Percentiles rank a stretch among this genome's conserved stretches.
Conservation (phyloP, 2,329 filamentous ascomycete genomes). For the Drechslerella coelobrocha region DNA sequence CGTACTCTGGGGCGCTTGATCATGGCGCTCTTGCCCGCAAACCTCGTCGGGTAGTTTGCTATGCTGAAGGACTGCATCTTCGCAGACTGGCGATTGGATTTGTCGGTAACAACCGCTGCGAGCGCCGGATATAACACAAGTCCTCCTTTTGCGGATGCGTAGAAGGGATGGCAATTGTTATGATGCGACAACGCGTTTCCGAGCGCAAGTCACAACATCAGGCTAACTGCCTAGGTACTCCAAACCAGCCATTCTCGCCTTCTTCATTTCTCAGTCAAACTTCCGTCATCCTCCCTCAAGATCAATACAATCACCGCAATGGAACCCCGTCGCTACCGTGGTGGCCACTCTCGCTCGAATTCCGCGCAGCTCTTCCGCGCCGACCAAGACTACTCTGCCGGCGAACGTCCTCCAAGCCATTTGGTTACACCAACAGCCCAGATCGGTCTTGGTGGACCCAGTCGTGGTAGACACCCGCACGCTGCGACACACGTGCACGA, state of each 20-base stretch:
- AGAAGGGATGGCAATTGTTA: constrained; percentile 9
- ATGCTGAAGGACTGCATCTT: constrained; percentile 60
- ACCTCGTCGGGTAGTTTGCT: constrained; percentile 74
- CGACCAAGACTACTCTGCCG: constrained; percentile 37
- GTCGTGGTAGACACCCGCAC: constrained; percentile 65
- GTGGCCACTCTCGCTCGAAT: constrained; percentile 42
- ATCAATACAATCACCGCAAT: background rate
- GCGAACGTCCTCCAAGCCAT: constrained; percentile 45
- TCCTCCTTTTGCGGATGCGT: background rate
- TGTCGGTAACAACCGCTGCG: background rate
- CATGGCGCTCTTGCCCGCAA: constrained; percentile 71
- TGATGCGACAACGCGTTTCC: constrained; percentile 41
- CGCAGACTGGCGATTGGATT: background rate
- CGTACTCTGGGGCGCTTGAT: constrained; percentile 76
- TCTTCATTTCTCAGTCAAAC: background rate
- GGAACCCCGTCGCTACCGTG: constrained; percentile 42
- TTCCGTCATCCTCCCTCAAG: background rate
- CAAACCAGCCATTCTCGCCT: background rate
- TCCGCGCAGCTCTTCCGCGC: constrained; percentile 41
- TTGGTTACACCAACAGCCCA: constrained; percentile 58
- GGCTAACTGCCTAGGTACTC: too few relatives aligned
- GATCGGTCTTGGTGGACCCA: constrained; percentile 68
- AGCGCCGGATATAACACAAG: background rate
- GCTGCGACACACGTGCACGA: constrained; percentile 53
- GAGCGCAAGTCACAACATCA: background rate